These are phyloP conservation scores for Suillus discolor DNA, from an alignment of 768 basidiomycete genomes.

Conservation along the genomic window DNA sequence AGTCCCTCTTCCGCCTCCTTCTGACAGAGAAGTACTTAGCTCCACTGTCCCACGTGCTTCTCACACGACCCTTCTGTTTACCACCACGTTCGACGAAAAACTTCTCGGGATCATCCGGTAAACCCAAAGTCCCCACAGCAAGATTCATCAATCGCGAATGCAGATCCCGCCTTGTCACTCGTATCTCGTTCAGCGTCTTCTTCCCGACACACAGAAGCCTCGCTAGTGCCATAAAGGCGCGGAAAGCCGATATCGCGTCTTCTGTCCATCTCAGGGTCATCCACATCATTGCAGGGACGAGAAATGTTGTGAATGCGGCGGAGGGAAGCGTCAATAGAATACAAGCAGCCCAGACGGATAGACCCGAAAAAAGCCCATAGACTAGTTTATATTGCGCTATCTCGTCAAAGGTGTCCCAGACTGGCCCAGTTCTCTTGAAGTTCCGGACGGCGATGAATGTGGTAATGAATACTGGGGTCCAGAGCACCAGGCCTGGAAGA, in stretches of 20 bases:
- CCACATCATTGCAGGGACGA: slow-evolving; percentile 84
- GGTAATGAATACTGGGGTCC: slow-evolving; percentile 77
- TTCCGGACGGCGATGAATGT: slow-evolving; percentile 71
- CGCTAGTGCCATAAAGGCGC: slow-evolving; percentile 66
- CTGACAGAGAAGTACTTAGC: slow-evolving; percentile 79
- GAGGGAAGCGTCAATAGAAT: slow-evolving; percentile 65
- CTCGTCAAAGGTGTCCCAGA: slow-evolving; percentile 88
- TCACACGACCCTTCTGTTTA: slow-evolving; percentile 70
- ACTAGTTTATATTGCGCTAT: slow-evolving; percentile 89
- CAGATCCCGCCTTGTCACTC: slow-evolving; percentile 55
- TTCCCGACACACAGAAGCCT: slow-evolving; percentile 67
- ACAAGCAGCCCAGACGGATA: slow-evolving; percentile 62
- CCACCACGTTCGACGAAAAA: slow-evolving; percentile 63
- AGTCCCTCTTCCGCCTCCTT: slow-evolving; percentile 80
- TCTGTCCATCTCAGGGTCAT: slow-evolving; percentile 88
- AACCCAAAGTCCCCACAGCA: slow-evolving; percentile 55
- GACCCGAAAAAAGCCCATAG: slow-evolving; percentile 76
- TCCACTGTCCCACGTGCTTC: slow-evolving; percentile 66
- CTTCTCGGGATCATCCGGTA: slow-evolving; percentile 71
- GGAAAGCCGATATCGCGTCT: slow-evolving; percentile 77
- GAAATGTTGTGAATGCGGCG: slow-evolving; percentile 53
- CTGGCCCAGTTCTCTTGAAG: slow-evolving; percentile 80
- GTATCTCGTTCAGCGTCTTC: slow-evolving; percentile 53
- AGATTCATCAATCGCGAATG: slow-evolving; percentile 69
- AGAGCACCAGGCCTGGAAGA: slow-evolving; percentile 76